Evolutionary conservation across 805 yeast species (phyloP).

Genomic region (Hemisphaericaspora nanyangensis): DNA sequence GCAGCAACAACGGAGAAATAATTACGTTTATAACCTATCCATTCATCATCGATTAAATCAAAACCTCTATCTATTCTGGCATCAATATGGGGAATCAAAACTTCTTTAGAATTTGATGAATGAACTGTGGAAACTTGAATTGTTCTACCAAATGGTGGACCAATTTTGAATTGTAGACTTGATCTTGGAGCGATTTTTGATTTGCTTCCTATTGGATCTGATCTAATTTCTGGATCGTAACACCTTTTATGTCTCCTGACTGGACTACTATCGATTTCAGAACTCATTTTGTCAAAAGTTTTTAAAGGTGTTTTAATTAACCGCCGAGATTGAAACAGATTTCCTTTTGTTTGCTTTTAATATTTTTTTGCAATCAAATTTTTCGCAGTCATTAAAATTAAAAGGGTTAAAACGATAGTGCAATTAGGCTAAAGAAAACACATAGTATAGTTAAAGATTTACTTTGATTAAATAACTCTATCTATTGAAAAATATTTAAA

Average conservation of each 20-base stretch:
- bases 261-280: background rate
- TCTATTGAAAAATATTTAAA: too few species aligned
- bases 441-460: too few species aligned
- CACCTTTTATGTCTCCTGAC: background rate
- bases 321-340: conserved; percentile 1
- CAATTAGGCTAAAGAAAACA: too few species aligned
- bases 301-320: background rate
- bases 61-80: conserved; percentile 68
- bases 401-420: too few species aligned
- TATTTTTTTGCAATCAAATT: conserved; percentile 1
- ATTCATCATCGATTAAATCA: conserved; percentile 44
- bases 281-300: background rate
- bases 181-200: conserved; percentile 62
- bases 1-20: conserved; percentile 63
- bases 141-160: conserved; percentile 52
- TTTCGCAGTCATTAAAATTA: background rate
- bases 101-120: conserved; percentile 15
- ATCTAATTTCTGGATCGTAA: background rate
- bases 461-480: too few species aligned
- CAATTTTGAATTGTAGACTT: conserved; percentile 59
- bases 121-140: conserved; percentile 18
- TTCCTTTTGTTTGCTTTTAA: conserved; percentile 1
- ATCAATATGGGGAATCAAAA: conserved; percentile 36
- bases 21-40: conserved; percentile 72
- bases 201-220: conserved; percentile 4